These are phyloP conservation scores for Phytophthora syringae DNA, from an alignment of 352 stramenopile species.

Conservation along the genomic window DNA sequence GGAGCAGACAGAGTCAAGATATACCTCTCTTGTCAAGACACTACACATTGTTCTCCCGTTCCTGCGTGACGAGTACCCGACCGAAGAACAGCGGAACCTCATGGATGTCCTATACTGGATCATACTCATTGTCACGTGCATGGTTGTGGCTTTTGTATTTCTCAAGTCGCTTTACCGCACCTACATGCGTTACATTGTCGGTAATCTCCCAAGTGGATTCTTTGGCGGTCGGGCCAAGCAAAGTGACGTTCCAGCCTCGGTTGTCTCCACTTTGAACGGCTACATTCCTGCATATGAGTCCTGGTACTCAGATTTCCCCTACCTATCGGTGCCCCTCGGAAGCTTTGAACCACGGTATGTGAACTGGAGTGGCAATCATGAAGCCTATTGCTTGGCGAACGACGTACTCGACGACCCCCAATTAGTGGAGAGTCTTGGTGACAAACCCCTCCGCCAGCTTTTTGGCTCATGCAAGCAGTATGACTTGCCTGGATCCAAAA, in stretches of 20 bases:
- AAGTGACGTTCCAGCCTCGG: conserved; percentile 54
- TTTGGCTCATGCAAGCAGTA: conserved; percentile 76
- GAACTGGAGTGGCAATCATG: conserved; percentile 63
- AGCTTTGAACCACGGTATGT: conserved; percentile 64
- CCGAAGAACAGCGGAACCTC: conserved; percentile 39
- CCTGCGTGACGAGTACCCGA: conserved; percentile 46
- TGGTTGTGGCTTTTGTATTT: conserved; percentile 40
- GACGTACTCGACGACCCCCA: conserved; percentile 61
- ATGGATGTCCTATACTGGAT: conserved; percentile 50
- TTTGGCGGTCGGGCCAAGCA: conserved; percentile 38
- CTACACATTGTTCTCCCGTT: conserved; percentile 64
- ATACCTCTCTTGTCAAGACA: conserved; percentile 40
- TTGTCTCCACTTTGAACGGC: conserved; percentile 53
- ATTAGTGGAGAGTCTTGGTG: conserved; percentile 44
- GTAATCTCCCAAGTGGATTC: conserved; percentile 29
- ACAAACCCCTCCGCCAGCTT: conserved; percentile 53
- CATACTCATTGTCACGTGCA: conserved; percentile 45
- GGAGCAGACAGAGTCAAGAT: conserved; percentile 32
- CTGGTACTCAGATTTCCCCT: conserved; percentile 77
- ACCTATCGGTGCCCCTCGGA: conserved; percentile 59
- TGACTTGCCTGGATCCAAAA: conserved; percentile 30
- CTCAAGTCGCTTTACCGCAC: conserved; percentile 44
- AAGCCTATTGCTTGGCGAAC: conserved; percentile 66
- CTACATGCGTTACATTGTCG: conserved; percentile 50
- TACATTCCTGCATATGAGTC: conserved; percentile 73